phyloP scores from a whole-genome alignment of 2,329 filamentous ascomycete species.

The Emmonsiellopsis sp. region DNA sequence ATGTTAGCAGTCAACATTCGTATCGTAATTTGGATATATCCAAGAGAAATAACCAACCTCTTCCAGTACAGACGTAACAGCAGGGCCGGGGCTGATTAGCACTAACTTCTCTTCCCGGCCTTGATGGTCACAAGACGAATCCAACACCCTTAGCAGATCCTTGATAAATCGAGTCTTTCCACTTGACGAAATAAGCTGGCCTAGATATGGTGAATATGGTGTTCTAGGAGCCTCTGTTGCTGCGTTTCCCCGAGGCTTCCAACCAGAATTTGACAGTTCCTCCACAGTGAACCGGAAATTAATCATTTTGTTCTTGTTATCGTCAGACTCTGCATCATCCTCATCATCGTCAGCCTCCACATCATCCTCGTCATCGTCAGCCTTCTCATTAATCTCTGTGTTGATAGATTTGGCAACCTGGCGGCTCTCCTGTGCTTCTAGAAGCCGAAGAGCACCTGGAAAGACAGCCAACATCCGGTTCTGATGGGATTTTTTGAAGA shows the following conservation, averaged over 20 bases:
- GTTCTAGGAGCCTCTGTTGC: too few species aligned
- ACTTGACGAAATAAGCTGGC: neutral
- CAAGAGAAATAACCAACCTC: neutral
- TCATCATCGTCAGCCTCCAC: too few species aligned
- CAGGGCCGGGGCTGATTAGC: neutral
- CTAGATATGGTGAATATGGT: too few species aligned
- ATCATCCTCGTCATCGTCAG: too few species aligned
- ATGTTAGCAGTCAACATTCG: neutral
- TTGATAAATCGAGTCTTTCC: neutral
- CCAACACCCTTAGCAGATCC: neutral
- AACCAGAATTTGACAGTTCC: too few species aligned
- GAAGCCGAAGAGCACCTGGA: neutral
- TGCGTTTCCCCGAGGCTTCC: too few species aligned
- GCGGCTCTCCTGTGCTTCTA: neutral
- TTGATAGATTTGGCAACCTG: neutral
- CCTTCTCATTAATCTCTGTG: neutral
- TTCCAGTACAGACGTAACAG: neutral
- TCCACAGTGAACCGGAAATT: too few species aligned
- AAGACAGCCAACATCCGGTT: neutral
- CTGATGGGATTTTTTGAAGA: neutral
- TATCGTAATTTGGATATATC: neutral
- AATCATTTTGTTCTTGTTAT: too few species aligned
- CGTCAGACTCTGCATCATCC: too few species aligned
- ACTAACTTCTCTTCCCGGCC: neutral
- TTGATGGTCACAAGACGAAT: neutral